phyloP scores from a whole-genome alignment of 2,329 filamentous ascomycete species.

The Ophidiomyces ophidiicola region DNA sequence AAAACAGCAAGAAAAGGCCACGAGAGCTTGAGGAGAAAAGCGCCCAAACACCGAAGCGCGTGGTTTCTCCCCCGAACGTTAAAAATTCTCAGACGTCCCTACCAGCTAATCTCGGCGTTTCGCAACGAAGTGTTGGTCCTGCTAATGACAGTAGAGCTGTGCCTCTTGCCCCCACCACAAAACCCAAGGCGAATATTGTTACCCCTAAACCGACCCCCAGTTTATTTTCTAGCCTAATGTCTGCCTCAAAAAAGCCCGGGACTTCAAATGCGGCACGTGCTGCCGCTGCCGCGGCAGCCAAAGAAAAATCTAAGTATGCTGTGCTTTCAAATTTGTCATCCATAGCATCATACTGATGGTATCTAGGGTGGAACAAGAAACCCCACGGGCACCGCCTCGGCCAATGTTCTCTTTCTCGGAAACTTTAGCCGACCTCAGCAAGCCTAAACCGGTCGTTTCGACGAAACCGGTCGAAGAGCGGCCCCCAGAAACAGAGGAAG shows the following conservation, averaged over 20 bases:
- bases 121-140: neutral
- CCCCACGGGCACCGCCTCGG: conserved; percentile 24
- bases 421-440: conserved; percentile 40
- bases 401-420: conserved; percentile 39
- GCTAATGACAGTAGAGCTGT: conserved; percentile 15
- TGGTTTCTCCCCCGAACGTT: conserved; percentile 25
- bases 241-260: conserved; percentile 40
- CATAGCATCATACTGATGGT: conserved; percentile 14
- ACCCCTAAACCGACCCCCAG: conserved; percentile 33
- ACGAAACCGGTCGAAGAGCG: conserved; percentile 41
- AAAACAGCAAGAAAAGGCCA: conserved; percentile 28
- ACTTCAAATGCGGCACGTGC: conserved; percentile 40
- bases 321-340: conserved; percentile 3
- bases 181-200: conserved; percentile 30
- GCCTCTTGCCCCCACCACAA: conserved; percentile 18
- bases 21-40: conserved; percentile 29
- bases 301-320: conserved; percentile 26
- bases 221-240: conserved; percentile 37
- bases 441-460: conserved; percentile 44
- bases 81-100: conserved; percentile 25
- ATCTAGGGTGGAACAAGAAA: conserved; percentile 21
- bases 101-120: neutral
- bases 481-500: conserved; percentile 48
- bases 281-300: conserved; percentile 31
- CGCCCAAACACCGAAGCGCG: conserved; percentile 29